A percentile compares a stretch with the other conserved stretches of the same genome.
Evolutionary conservation across 495 filamentous ascomycete species (phyloP).

Genomic region (Pyrenopolyporus hunteri): DNA sequence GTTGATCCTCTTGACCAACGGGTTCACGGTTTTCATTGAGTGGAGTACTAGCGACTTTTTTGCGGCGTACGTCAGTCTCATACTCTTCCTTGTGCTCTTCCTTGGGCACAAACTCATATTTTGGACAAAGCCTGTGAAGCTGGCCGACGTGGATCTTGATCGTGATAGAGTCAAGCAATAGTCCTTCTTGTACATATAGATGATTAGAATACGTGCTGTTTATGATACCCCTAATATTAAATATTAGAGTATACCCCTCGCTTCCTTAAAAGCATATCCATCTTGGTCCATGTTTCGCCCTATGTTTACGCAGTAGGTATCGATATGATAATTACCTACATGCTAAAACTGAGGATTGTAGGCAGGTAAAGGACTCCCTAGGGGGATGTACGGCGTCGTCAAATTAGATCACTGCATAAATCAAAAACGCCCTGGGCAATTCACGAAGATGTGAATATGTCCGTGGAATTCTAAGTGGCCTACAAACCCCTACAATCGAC

Average conservation of each 20-base stretch:
- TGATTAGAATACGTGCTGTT: neutral
- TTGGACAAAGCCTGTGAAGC: constrained; percentile 33
- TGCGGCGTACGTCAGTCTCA: constrained; percentile 65
- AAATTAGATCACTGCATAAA: no score
- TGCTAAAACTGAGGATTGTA: no score
- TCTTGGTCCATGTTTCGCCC: neutral
- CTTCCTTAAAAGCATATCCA: neutral
- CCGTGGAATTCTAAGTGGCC: no score
- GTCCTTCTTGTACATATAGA: constrained; percentile 2
- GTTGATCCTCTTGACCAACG: constrained; percentile 70
- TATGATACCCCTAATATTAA: constrained; percentile 21
- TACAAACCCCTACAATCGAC: no score
- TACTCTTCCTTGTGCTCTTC: constrained; percentile 65
- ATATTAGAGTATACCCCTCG: neutral
- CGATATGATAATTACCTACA: no score
- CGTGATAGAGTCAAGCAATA: constrained; percentile 33
- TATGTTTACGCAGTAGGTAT: no score
- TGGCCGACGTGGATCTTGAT: constrained; percentile 42
- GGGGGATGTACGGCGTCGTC: no score
- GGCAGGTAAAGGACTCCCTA: no score
- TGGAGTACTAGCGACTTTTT: constrained; percentile 67
- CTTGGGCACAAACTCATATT: constrained; percentile 61
- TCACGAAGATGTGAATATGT: no score
- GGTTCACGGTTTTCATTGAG: constrained; percentile 69
- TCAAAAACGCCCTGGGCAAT: no score